phyloP scores from a whole-genome alignment of 352 stramenopile species.

The Globisporangium polare region DNA sequence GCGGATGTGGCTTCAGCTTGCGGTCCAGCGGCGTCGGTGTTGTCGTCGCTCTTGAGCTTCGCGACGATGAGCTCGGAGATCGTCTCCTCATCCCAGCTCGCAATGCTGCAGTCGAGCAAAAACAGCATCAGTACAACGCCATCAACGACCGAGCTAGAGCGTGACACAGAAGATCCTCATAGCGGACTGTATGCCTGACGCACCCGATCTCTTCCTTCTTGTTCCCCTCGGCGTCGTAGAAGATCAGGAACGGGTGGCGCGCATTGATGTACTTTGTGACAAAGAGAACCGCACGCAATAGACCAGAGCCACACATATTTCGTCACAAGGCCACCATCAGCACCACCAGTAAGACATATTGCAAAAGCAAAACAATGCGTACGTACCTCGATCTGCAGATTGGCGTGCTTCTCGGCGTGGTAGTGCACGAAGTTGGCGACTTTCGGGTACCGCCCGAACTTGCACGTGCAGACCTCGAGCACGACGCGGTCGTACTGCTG shows the following conservation, averaged over 20 bases:
- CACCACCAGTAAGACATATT: neutral
- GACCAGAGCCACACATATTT: neutral
- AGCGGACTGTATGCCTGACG: neutral
- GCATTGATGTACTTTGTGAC: slow-evolving; percentile 30
- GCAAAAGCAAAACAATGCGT: neutral
- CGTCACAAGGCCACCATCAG: neutral
- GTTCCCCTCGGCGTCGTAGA: slow-evolving; percentile 46
- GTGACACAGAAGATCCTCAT: too few species aligned
- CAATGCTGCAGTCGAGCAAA: slow-evolving; percentile 32
- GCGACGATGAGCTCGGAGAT: slow-evolving; percentile 69
- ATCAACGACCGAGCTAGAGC: too few species aligned
- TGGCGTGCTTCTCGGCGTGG: slow-evolving; percentile 33
- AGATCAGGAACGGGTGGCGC: slow-evolving; percentile 54
- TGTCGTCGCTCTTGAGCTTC: slow-evolving; percentile 38
- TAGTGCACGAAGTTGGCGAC: slow-evolving; percentile 65
- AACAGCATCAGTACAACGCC: too few species aligned
- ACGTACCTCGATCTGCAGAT: slow-evolving; percentile 41
- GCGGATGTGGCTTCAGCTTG: neutral
- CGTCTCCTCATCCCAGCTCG: slow-evolving; percentile 67
- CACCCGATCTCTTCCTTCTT: slow-evolving; percentile 69
- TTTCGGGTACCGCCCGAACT: slow-evolving; percentile 60
- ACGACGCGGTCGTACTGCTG: slow-evolving; percentile 37
- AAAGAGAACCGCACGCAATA: neutral
- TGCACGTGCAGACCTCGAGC: slow-evolving; percentile 47
- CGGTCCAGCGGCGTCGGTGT: slow-evolving; percentile 8